These are phyloP conservation scores for Calamus simplicifolius DNA, from an alignment of 176 grass and related monocot genomes.

Conservation along the genomic window DNA sequence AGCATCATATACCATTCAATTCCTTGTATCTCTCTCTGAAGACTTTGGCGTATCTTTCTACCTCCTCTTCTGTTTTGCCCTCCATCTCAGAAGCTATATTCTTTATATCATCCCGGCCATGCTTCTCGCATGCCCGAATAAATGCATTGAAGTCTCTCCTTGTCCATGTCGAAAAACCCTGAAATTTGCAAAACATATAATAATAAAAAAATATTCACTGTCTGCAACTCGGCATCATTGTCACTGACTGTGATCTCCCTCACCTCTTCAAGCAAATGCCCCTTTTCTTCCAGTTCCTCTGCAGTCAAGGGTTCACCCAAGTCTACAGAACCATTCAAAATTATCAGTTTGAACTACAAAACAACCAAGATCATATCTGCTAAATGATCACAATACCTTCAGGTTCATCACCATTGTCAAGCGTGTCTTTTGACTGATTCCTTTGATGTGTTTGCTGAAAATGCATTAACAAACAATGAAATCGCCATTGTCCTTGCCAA, in stretches of 20 bases:
- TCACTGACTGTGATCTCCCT: not conserved
- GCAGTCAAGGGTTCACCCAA: constrained; percentile 67
- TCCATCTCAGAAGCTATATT: constrained; percentile 89
- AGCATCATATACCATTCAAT: constrained; percentile 53
- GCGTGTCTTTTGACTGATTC: constrained; percentile 84
- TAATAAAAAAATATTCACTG: too few species aligned
- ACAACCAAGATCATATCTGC: too few species aligned
- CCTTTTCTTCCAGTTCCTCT: constrained; percentile 87
- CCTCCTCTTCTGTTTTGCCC: constrained; percentile 95
- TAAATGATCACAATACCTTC: constrained; percentile 48
- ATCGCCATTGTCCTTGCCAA: too few species aligned
- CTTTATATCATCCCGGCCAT: constrained; percentile 87
- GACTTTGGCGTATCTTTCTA: constrained; percentile 72
- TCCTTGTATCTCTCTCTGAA: constrained; percentile 93
- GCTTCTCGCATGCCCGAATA: constrained; percentile 90
- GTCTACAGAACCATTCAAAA: constrained; percentile 27
- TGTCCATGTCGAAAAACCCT: constrained; percentile 94
- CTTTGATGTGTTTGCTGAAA: constrained; percentile 66
- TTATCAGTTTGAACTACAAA: too few species aligned
- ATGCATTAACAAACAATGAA: constrained; percentile 6
- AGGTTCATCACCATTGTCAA: constrained; percentile 71
- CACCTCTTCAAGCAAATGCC: constrained; percentile 71
- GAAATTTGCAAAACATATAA: constrained; percentile 1
- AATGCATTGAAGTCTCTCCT: constrained; percentile 96
- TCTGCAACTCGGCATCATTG: not conserved